Conservation (phyloP, 2,329 filamentous ascomycete species). For the Lasiodiplodia gonubiensis region DNA sequence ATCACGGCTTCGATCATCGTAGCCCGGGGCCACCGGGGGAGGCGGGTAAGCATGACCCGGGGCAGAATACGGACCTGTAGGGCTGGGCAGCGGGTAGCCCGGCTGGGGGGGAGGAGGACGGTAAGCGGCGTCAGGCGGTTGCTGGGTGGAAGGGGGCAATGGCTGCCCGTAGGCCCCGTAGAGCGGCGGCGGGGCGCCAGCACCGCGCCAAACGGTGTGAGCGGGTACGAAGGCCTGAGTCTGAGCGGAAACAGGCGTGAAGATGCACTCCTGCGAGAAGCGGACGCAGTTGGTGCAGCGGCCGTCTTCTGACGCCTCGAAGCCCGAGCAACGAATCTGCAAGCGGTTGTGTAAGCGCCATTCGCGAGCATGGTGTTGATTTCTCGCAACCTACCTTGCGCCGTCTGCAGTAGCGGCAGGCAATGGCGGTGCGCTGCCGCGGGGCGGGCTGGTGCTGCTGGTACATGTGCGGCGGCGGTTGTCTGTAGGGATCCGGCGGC, state of each 20-base stretch:
- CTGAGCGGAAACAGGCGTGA: slow-evolving; percentile 76
- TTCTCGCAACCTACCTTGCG: slow-evolving; percentile 56
- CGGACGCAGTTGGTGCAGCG: slow-evolving; percentile 74
- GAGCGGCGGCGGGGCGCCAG: slow-evolving; percentile 54
- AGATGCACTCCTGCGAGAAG: slow-evolving; percentile 79
- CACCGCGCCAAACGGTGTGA: slow-evolving; percentile 65
- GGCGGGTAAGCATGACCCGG: slow-evolving; percentile 38
- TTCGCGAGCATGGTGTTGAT: neutral
- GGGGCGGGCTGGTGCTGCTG: slow-evolving; percentile 59
- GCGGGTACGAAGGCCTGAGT: slow-evolving; percentile 76
- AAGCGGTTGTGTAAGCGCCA: neutral
- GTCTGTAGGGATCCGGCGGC: slow-evolving; percentile 47
- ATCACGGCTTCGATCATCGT: slow-evolving; percentile 47
- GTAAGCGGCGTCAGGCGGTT: slow-evolving; percentile 20
- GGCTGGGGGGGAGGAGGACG: slow-evolving; percentile 47
- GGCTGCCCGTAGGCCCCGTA: slow-evolving; percentile 60
- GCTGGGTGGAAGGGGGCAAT: slow-evolving; percentile 41
- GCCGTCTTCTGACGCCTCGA: slow-evolving; percentile 73
- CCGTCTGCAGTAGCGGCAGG: slow-evolving; percentile 64
- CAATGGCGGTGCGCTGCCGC: slow-evolving; percentile 65
- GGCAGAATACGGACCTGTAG: slow-evolving; percentile 51
- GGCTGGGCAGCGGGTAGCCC: slow-evolving; percentile 52
- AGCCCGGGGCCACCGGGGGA: slow-evolving; percentile 36
- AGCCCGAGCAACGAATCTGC: slow-evolving; percentile 77
- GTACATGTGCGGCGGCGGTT: slow-evolving; percentile 48